Percentiles rank a stretch among this genome's conserved stretches.
Conservation (phyloP, 1,284 basidiomycete genomes). For the Ceratobasidium sp. region DNA sequence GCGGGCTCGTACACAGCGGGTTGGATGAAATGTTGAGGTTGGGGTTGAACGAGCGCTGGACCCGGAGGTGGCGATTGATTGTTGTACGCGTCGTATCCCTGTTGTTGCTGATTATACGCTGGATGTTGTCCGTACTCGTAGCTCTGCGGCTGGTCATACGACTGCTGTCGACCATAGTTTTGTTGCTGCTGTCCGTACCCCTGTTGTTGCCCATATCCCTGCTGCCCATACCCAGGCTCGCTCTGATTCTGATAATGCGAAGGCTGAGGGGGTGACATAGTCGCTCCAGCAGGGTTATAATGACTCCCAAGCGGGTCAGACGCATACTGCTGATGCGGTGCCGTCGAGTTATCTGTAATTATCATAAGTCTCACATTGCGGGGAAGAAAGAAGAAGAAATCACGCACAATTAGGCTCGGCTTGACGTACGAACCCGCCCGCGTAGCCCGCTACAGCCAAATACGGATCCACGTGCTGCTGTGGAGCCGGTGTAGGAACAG, state of each 20-base stretch:
- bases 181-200: slow-evolving; percentile 27
- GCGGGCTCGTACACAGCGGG: slow-evolving; percentile 11
- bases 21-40: slow-evolving; percentile 22
- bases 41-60: slow-evolving; percentile 1
- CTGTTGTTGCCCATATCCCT: slow-evolving; percentile 3
- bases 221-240: slow-evolving; percentile 15
- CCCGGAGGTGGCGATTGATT: neutral
- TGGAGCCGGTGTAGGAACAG: neutral
- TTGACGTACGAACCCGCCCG: slow-evolving; percentile 5
- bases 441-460: slow-evolving; percentile 22
- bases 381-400: neutral
- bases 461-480: slow-evolving; percentile 29
- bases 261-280: slow-evolving; percentile 20
- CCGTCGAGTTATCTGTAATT: slow-evolving; percentile 27
- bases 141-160: slow-evolving; percentile 31
- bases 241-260: slow-evolving; percentile 32
- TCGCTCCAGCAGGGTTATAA: slow-evolving; percentile 34
- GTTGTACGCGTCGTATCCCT: slow-evolving; percentile 3
- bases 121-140: neutral
- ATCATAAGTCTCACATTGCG: no score
- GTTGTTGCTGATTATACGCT: neutral
- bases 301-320: slow-evolving; percentile 14
- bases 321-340: slow-evolving; percentile 11
- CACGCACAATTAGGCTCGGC: slow-evolving; percentile 21
- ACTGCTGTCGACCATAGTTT: slow-evolving; percentile 35